A percentile compares a stretch with the other conserved stretches of the same genome.
These are phyloP conservation scores for Fusarium torulosum DNA, from an alignment of 2,329 filamentous ascomycete species.

Conservation along the genomic window DNA sequence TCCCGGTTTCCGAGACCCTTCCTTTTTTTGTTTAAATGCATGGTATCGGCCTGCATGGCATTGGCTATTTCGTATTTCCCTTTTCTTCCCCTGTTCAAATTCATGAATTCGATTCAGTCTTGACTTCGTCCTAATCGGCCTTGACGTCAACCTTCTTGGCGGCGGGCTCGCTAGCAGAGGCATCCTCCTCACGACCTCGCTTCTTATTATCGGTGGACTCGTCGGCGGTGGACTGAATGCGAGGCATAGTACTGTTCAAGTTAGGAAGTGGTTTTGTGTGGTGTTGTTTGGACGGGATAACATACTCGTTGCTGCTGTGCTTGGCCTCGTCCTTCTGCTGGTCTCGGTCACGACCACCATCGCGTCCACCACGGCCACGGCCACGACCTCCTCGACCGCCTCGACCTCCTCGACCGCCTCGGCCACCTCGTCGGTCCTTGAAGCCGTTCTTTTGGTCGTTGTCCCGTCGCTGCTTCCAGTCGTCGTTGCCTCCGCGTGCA, in stretches of 20 bases:
- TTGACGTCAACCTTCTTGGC: slow-evolving; percentile 74
- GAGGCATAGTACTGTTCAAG: slow-evolving; percentile 49
- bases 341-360: slow-evolving; percentile 57
- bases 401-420: slow-evolving; percentile 59
- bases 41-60: slow-evolving; percentile 41
- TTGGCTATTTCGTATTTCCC: slow-evolving; percentile 10
- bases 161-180: slow-evolving; percentile 58
- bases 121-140: slow-evolving; percentile 65
- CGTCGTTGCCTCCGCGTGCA: slow-evolving; percentile 58
- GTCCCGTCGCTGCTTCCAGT: slow-evolving; percentile 75
- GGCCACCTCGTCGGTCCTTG: slow-evolving; percentile 60
- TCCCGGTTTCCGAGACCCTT: slow-evolving; percentile 3
- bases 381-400: slow-evolving; percentile 61
- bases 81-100: not conserved
- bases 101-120: slow-evolving; percentile 51
- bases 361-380: slow-evolving; percentile 55
- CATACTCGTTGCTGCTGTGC: slow-evolving; percentile 49
- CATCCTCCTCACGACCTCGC: slow-evolving; percentile 67
- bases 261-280: slow-evolving; percentile 23
- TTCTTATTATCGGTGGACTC: slow-evolving; percentile 60
- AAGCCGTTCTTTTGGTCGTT: slow-evolving; percentile 72
- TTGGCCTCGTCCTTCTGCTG: slow-evolving; percentile 47
- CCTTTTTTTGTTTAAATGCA: slow-evolving; percentile 30
- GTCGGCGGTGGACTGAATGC: slow-evolving; percentile 61
- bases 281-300: not conserved